phyloP scores from a whole-genome alignment of 177 flowering plant species.

The Vitis hybrid region DNA sequence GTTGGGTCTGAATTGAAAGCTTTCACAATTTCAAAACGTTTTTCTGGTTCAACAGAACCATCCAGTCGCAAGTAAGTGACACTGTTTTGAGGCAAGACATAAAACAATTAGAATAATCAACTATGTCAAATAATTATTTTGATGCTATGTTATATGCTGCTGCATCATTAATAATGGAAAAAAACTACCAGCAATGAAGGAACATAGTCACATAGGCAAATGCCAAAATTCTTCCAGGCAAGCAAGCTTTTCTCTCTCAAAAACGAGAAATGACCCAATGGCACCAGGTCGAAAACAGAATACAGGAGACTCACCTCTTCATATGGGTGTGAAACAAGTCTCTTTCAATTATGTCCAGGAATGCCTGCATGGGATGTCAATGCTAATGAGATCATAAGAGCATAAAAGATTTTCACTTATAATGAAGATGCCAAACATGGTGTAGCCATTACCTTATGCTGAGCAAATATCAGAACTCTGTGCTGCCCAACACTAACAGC shows the following conservation, averaged over 20 bases:
- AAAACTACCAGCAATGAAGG: too few species aligned
- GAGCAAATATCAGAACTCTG: slow-evolving; percentile 96
- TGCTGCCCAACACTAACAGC: slow-evolving; percentile 75
- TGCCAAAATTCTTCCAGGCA: too few species aligned
- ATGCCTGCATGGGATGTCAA: slow-evolving; percentile 55
- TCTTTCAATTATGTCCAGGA: slow-evolving; percentile 91
- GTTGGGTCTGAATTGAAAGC: slow-evolving; percentile 98
- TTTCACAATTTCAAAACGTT: slow-evolving; percentile 95
- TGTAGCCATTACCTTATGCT: slow-evolving; percentile 66
- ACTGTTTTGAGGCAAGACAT: slow-evolving; percentile 40
- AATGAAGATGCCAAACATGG: slow-evolving; percentile 4
- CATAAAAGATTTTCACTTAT: not conserved
- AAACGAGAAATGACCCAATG: not conserved
- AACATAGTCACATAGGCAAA: too few species aligned
- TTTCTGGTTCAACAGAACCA: slow-evolving; percentile 93
- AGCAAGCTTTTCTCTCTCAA: too few species aligned
- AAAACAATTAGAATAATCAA: slow-evolving; percentile 5
- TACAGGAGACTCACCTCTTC: slow-evolving; percentile 58
- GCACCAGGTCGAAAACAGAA: not conserved
- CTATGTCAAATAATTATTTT: too few species aligned
- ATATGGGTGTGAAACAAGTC: slow-evolving; percentile 86
- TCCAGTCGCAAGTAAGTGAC: slow-evolving; percentile 92
- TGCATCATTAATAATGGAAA: too few species aligned
- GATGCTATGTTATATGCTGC: too few species aligned
- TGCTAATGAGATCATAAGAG: slow-evolving; percentile 9